Conservation (phyloP, 192 early-diverging fungal genomes). For the Radiomyces spectabilis region DNA sequence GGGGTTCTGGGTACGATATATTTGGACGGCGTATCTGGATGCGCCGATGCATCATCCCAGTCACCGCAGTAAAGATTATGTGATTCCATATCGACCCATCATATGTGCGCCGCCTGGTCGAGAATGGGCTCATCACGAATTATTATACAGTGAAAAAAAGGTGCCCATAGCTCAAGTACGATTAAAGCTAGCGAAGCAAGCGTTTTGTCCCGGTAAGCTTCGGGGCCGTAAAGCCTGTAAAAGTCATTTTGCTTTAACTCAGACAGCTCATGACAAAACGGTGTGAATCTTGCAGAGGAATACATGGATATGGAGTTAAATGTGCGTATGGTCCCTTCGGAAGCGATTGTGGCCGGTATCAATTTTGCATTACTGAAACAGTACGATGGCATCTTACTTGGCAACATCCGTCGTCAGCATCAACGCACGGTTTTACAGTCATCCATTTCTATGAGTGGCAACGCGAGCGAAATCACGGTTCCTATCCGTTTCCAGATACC, state of each 20-base stretch:
- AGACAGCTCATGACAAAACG: not conserved
- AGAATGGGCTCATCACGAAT: conserved; percentile 20
- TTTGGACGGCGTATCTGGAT: conserved; percentile 24
- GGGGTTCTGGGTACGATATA: conserved; percentile 22
- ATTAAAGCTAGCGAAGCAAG: conserved; percentile 16
- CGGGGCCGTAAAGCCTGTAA: no score
- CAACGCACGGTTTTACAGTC: conserved; percentile 4
- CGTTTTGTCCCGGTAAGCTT: conserved; percentile 30
- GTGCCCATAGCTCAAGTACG: conserved; percentile 15
- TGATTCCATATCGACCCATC: conserved; percentile 26
- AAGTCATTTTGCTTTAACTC: not conserved
- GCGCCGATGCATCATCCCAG: conserved; percentile 17
- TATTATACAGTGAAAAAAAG: conserved; percentile 21
- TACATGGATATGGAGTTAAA: conserved; percentile 5
- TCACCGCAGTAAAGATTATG: conserved; percentile 14
- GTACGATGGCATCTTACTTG: conserved; percentile 19
- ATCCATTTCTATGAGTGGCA: not conserved
- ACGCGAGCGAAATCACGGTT: not conserved
- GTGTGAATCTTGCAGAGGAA: conserved; percentile 4
- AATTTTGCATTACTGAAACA: conserved; percentile 23
- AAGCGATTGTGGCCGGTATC: conserved; percentile 4
- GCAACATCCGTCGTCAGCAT: conserved; percentile 12
- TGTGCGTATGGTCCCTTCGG: conserved; percentile 7
- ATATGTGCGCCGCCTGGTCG: conserved; percentile 24
- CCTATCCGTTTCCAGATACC: conserved; percentile 20